Percentiles rank a stretch among this genome's conserved stretches.
These are phyloP conservation scores for Nothophoma quercina DNA, from an alignment of 2,329 filamentous ascomycete genomes.

Conservation along the genomic window DNA sequence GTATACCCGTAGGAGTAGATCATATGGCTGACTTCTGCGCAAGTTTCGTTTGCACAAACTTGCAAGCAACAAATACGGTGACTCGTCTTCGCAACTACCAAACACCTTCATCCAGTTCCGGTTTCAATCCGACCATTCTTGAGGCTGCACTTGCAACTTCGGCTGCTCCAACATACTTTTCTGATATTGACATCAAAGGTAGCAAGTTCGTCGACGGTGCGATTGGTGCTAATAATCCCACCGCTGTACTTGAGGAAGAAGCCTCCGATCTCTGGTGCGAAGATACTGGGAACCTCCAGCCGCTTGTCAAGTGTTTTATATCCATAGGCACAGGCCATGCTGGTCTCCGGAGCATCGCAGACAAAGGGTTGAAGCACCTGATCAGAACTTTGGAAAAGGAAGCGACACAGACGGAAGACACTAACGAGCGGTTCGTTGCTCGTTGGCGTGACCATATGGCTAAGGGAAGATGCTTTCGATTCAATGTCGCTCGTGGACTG, in stretches of 20 bases:
- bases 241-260: slow-evolving; percentile 50
- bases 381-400: slow-evolving; percentile 4
- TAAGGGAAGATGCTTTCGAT: slow-evolving; percentile 16
- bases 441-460: slow-evolving; percentile 4
- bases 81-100: slow-evolving; percentile 45
- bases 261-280: slow-evolving; percentile 17
- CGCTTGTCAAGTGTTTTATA: slow-evolving; percentile 20
- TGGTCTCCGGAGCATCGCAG: slow-evolving; percentile 7
- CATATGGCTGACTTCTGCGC: no score
- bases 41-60: slow-evolving; percentile 3
- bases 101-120: slow-evolving; percentile 4
- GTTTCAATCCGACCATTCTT: slow-evolving; percentile 31
- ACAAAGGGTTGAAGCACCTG: slow-evolving; percentile 15
- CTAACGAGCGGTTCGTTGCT: slow-evolving; percentile 6
- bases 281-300: slow-evolving; percentile 5
- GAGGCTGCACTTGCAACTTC: slow-evolving; percentile 36
- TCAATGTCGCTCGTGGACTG: slow-evolving; percentile 25
- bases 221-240: slow-evolving; percentile 54
- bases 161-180: slow-evolving; percentile 34
- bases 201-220: slow-evolving; percentile 53
- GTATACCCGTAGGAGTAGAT: no score
- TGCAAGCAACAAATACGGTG: slow-evolving; percentile 22
- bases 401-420: slow-evolving; percentile 20
- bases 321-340: slow-evolving; percentile 19
- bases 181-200: slow-evolving; percentile 48